phyloP scores from a whole-genome alignment of 495 filamentous ascomycete species.

The Aspergillus sparsus region DNA sequence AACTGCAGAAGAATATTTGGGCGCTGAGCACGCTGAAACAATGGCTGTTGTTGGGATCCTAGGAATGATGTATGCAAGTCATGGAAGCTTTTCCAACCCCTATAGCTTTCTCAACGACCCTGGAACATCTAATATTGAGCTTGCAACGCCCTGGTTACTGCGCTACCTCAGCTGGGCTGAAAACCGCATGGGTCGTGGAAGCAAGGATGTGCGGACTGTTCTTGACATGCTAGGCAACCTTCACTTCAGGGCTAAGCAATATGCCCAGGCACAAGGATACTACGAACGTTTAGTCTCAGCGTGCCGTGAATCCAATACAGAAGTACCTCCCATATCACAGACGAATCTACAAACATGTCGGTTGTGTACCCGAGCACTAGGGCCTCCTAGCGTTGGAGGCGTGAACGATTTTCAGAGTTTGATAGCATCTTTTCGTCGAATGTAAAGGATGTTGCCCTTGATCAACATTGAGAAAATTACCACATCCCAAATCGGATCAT shows the following conservation, averaged over 20 bases:
- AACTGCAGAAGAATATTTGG: constrained; percentile 35
- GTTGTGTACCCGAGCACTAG: constrained; percentile 28
- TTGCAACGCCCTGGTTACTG: constrained; percentile 33
- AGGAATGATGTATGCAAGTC: constrained; percentile 36
- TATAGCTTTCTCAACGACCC: constrained; percentile 5
- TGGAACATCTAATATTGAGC: constrained; percentile 19
- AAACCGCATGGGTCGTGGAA: constrained; percentile 25
- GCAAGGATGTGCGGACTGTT: constrained; percentile 30
- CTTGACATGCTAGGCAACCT: constrained; percentile 33
- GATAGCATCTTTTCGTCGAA: constrained; percentile 14
- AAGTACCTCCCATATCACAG: constrained; percentile 21
- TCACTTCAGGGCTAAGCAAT: constrained; percentile 29
- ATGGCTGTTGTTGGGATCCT: constrained; percentile 35
- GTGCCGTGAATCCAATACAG: constrained; percentile 14
- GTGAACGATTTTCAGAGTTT: constrained; percentile 11
- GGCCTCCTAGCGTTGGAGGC: constrained; percentile 6
- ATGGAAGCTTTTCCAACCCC: constrained; percentile 10
- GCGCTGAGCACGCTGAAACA: constrained; percentile 33
- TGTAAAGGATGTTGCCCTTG: background rate
- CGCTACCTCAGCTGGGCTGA: constrained; percentile 39
- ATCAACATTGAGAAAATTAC: too few relatives aligned
- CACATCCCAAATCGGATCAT: too few relatives aligned
- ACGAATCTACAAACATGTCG: constrained; percentile 32
- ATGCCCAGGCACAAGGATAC: constrained; percentile 33
- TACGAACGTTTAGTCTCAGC: constrained; percentile 31